phyloP scores from a whole-genome alignment of 768 basidiomycete species.

The Asterophora lycoperdoides region DNA sequence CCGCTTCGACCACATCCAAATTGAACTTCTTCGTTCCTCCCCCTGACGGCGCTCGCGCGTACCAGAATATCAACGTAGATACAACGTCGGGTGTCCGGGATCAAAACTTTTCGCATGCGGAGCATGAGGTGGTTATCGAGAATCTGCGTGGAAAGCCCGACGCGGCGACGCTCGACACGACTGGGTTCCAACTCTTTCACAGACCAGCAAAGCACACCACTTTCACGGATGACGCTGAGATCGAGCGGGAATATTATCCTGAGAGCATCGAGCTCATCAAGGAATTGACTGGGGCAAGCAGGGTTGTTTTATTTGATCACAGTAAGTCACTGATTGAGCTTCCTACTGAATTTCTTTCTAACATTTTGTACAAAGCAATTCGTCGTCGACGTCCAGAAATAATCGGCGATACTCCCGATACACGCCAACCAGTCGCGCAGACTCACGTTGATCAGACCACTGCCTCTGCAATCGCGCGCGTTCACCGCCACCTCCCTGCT shows the following conservation, averaged over 20 bases:
- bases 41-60: conserved; percentile 23
- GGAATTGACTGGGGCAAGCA: conserved; percentile 51
- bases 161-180: conserved; percentile 38
- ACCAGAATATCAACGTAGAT: conserved; percentile 21
- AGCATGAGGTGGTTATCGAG: conserved; percentile 38
- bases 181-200: conserved; percentile 41
- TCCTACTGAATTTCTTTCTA: background rate
- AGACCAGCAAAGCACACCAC: conserved; percentile 35
- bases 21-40: conserved; percentile 21
- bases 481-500: conserved; percentile 36
- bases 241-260: conserved; percentile 51
- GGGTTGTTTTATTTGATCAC: conserved; percentile 59
- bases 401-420: conserved; percentile 22
- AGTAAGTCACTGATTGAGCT: conserved; percentile 31
- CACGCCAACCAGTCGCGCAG: conserved; percentile 33
- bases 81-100: conserved; percentile 17
- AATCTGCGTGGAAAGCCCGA: conserved; percentile 46
- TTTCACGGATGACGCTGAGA: conserved; percentile 44
- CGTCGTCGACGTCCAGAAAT: conserved; percentile 32
- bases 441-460: conserved; percentile 40
- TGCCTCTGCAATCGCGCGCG: conserved; percentile 29
- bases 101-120: conserved; percentile 16
- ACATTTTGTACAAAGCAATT: conserved; percentile 22
- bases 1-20: conserved; percentile 9
- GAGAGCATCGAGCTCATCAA: conserved; percentile 56